These are phyloP conservation scores for Magnaporthiopsis poae DNA, from an alignment of 2,329 filamentous ascomycete species.

Conservation along the genomic window DNA sequence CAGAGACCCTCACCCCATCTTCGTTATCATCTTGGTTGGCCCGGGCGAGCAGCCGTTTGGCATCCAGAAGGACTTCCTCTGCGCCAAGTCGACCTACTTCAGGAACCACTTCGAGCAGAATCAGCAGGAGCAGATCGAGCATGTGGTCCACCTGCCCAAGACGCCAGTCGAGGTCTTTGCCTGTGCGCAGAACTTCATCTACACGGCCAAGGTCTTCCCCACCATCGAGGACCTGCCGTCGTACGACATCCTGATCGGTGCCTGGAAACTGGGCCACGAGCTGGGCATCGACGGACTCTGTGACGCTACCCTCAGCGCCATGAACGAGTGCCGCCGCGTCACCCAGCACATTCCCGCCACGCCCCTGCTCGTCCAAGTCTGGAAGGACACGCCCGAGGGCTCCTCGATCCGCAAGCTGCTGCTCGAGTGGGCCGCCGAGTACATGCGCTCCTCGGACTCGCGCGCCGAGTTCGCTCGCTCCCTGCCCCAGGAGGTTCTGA, in stretches of 20 bases:
- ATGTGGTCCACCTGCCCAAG: slow-evolving; percentile 40
- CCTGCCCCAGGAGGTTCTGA: slow-evolving; percentile 52
- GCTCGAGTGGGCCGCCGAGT: slow-evolving; percentile 53
- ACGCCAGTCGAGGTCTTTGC: slow-evolving; percentile 41
- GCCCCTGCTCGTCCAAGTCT: slow-evolving; percentile 49
- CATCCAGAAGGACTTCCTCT: slow-evolving; percentile 50
- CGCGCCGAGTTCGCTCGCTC: slow-evolving; percentile 50
- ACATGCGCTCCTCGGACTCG: slow-evolving; percentile 47
- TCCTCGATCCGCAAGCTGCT: slow-evolving; percentile 50
- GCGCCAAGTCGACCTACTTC: slow-evolving; percentile 40
- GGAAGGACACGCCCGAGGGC: slow-evolving; percentile 52
- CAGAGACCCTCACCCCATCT: slow-evolving; percentile 45
- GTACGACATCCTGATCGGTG: slow-evolving; percentile 44
- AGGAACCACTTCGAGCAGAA: slow-evolving; percentile 32
- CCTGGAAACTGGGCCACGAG: slow-evolving; percentile 47
- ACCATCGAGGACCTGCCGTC: slow-evolving; percentile 33
- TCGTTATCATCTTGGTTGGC: slow-evolving; percentile 46
- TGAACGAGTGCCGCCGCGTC: slow-evolving; percentile 44
- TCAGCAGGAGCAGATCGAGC: slow-evolving; percentile 31
- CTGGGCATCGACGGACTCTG: slow-evolving; percentile 46
- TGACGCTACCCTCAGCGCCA: slow-evolving; percentile 45
- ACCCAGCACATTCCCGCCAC: slow-evolving; percentile 49
- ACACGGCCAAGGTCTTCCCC: slow-evolving; percentile 38
- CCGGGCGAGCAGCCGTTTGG: slow-evolving; percentile 43
- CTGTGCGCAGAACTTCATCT: slow-evolving; percentile 45